Evolutionary conservation across 75 land plant genomes (phyloP).

Genomic region (Cupressus sempervirens): DNA sequence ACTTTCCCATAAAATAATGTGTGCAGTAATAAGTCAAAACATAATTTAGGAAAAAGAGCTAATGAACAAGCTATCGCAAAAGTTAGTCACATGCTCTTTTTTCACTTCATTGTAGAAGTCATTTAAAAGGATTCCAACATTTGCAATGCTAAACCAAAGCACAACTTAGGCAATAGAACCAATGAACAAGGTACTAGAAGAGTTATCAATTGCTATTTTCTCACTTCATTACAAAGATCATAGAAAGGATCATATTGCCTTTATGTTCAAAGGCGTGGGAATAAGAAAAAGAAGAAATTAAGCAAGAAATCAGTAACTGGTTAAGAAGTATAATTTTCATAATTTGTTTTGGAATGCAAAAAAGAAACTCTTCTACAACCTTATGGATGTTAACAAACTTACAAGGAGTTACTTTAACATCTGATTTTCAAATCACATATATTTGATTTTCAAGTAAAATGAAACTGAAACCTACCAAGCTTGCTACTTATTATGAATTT

Average conservation of each 20-base stretch:
- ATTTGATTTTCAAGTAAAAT: background rate
- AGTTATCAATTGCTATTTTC: background rate
- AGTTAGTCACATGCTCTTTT: background rate
- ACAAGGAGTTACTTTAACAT: background rate
- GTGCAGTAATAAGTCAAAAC: background rate
- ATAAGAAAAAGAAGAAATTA: background rate
- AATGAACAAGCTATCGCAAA: background rate
- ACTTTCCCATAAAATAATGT: background rate
- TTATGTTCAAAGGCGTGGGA: background rate
- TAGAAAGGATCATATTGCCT: background rate
- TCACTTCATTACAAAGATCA: background rate
- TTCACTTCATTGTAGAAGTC: background rate
- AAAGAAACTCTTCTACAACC: background rate
- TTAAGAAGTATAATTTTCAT: background rate
- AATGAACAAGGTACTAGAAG: background rate
- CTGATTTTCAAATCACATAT: background rate
- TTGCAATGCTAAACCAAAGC: background rate
- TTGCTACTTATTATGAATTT: conserved; percentile 47
- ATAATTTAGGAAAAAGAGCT: background rate
- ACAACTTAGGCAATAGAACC: background rate
- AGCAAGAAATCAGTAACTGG: background rate
- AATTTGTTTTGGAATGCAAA: background rate
- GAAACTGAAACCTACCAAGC: conserved; percentile 57
- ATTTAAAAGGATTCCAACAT: background rate
- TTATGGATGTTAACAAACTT: background rate